Evolutionary conservation across 2,329 filamentous ascomycete species (phyloP), one percentile per base, ranked within the genome.

Genomic region (Lachnellula arida): DNA sequence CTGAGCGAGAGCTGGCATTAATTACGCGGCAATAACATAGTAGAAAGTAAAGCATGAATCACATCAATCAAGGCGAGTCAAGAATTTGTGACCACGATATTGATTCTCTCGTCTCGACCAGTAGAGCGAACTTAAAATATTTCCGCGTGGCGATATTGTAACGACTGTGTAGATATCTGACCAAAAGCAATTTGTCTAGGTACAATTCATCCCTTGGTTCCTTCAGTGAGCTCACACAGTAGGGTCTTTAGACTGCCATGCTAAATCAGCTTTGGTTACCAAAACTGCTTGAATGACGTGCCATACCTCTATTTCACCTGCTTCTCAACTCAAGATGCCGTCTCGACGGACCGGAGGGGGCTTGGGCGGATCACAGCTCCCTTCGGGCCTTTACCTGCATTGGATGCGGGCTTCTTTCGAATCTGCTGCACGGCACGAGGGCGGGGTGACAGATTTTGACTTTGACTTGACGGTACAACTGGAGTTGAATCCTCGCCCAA

Each of bases 401-500:
- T 51, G 63, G 68, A 61, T 69, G 65, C 62, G 65, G 59, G 65
- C 68, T 72, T 65, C 62, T 71, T 73, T 73, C 72, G 71, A 71
- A 71, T 74, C 73, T 75, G 74, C 72, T 73, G 66, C 64, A 67
- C 66, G 58, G 66, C 74, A 68, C 72, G 64, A 71, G 71, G 71
- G 72, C 73, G 69, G 70, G 73, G 72, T 72, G 72, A 67, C 70
- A 70, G 70, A 67, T 65, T 69, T 64, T 70, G 69, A 67, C 65
- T 69, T 64, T 70, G 69, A 71, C 66, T 69, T 71, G 71, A 74
- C 65, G 69, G 65, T 64, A 69, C 74, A 76, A 75, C 81, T 83
- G 82, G 87, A 86, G 81, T 79, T 80, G 79, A 79, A 84, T 87
- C 91, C 92, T 96, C 92, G 90, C 86, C 81, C 74, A 78, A 73